Percentiles rank a stretch among this genome's conserved stretches.
phyloP scores from a whole-genome alignment of 2,329 filamentous ascomycete species.

The Cercospora sp. region DNA sequence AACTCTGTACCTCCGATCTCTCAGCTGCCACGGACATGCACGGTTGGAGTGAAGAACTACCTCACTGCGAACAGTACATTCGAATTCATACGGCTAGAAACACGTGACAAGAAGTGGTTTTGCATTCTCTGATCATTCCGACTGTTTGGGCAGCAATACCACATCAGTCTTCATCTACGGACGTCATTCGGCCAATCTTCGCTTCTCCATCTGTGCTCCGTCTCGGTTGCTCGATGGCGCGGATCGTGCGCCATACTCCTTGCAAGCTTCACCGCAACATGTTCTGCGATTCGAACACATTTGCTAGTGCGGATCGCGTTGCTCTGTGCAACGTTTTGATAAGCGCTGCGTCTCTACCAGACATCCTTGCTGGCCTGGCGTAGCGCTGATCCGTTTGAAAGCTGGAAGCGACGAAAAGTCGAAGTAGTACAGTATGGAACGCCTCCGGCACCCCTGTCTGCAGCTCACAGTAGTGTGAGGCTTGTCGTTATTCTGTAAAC shows the following conservation, averaged over 20 bases:
- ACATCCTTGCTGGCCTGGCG: neutral
- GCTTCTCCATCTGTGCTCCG: constrained; percentile 14
- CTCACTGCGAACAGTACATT: neutral
- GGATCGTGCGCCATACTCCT: neutral
- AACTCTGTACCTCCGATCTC: neutral
- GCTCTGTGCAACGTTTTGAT: neutral
- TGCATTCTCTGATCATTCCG: neutral
- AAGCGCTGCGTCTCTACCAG: neutral
- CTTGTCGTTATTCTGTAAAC: neutral
- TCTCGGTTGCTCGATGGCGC: neutral
- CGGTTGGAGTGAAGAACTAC: neutral
- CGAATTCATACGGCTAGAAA: neutral
- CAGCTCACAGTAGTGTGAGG: neutral
- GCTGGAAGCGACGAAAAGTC: neutral
- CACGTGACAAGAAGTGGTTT: neutral
- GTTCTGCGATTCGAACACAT: neutral
- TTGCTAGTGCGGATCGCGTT: neutral
- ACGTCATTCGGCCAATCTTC: constrained; percentile 13
- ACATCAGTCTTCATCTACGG: neutral
- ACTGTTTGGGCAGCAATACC: constrained; percentile 7
- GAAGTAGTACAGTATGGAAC: neutral
- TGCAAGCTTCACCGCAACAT: constrained; percentile 2
- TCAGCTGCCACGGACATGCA: constrained; percentile 4
- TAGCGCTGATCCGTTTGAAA: neutral
- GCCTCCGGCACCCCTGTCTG: neutral